phyloP scores from a whole-genome alignment of 164 flowering plant genomes.

The Tetrastigma voinierianum region DNA sequence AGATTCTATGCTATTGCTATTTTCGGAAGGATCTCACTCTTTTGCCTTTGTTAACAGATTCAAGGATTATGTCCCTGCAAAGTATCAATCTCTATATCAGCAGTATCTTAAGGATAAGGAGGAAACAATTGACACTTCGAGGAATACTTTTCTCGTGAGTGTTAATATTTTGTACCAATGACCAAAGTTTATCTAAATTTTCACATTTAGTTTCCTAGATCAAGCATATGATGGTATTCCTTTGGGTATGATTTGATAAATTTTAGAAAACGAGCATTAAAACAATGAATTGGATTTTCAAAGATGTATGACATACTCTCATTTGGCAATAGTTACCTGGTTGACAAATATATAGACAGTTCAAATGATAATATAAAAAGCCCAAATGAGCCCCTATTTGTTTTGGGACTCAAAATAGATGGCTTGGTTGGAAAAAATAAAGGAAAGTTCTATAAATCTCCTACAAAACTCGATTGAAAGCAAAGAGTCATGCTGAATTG shows the following conservation, averaged over 20 bases:
- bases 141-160: conserved; percentile 2
- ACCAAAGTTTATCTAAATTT: neutral
- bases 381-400: too few relatives aligned
- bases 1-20: neutral
- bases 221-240: neutral
- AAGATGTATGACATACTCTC: too few relatives aligned
- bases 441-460: too few relatives aligned
- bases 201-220: neutral
- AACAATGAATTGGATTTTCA: too few relatives aligned
- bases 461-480: too few relatives aligned
- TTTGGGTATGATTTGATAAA: too few relatives aligned
- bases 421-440: too few relatives aligned
- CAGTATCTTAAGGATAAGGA: conserved; percentile 36
- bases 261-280: neutral
- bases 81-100: conserved; percentile 70
- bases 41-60: conserved; percentile 52
- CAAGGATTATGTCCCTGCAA: conserved; percentile 83
- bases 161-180: neutral
- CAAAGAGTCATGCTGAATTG: too few relatives aligned
- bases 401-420: too few relatives aligned
- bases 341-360: too few relatives aligned
- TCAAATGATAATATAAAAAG: too few relatives aligned
- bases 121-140: conserved; percentile 15
- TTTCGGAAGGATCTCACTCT: neutral
- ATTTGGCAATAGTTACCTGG: too few relatives aligned